A percentile compares a stretch with the other conserved stretches of the same genome.
These are phyloP conservation scores for Pelargonium cotyledonis DNA, from an alignment of 441 rosid species.

Conservation along the genomic window DNA sequence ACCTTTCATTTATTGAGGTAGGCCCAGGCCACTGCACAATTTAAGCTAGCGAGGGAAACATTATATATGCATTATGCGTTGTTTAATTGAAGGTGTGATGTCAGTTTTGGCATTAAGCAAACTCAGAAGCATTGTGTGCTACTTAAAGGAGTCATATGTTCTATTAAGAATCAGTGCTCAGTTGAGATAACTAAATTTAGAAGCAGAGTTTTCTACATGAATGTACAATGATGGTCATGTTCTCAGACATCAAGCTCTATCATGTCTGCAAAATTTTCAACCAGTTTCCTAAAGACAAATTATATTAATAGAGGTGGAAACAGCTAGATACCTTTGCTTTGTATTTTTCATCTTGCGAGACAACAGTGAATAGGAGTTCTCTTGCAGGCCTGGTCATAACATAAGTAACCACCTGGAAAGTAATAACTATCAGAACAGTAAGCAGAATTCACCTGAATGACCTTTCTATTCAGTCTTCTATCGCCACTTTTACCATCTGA, in stretches of 20 bases:
- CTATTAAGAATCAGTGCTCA: not conserved
- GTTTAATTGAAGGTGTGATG: not conserved
- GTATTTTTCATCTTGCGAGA: conserved; percentile 84
- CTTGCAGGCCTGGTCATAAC: conserved; percentile 90
- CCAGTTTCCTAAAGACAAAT: not conserved
- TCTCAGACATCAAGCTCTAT: not conserved
- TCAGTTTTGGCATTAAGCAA: not conserved
- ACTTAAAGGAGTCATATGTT: not conserved
- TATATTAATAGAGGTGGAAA: not conserved
- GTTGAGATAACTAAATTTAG: not conserved
- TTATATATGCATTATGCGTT: not conserved
- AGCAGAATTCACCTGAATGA: not conserved
- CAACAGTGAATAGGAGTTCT: conserved; percentile 85
- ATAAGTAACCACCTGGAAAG: conserved; percentile 67
- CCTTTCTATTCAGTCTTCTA: not conserved
- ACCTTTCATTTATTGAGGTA: not conserved
- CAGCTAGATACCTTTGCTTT: conserved; percentile 51
- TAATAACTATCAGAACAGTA: not conserved
- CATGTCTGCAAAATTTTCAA: not conserved
- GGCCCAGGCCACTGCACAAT: not conserved
- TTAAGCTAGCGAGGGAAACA: not conserved
- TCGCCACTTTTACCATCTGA: not conserved
- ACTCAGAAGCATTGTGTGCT: not conserved
- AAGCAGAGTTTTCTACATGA: not conserved
- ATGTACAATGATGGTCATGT: not conserved